Evolutionary conservation across 73 alveolate species (phyloP), one percentile per base, ranked within the genome.

Genomic region (Paramecium sexaurelia): DNA sequence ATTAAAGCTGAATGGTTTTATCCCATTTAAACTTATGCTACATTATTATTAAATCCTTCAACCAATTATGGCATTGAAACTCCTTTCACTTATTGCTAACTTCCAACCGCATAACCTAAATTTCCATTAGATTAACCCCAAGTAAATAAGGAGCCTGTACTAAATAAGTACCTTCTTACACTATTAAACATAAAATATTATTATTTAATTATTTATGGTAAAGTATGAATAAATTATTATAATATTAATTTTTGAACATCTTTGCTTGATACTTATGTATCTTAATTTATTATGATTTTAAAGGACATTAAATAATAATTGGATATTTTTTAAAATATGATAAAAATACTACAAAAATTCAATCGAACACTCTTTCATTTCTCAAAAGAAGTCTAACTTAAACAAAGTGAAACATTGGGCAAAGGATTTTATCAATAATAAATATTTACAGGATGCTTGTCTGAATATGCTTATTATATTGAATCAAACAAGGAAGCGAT

Each of bases 361-460:
- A 27, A 36, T 71, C 20, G 86, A 36, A 33, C 61, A 9, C 55
- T 35, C 57, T 71, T 29, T 35, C 43, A 27, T 17, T 78, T 78
- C 55, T 78, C 90, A 0, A 78, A 78, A 17, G 90, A 78, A 78
- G 47, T 78, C n/a, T 45, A 78, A 27, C 39, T 78, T 13, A 78
- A 78, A 17, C 32, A 37, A 33, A 41, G 75, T 45, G 90, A 78
- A 78, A 33, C 43, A 1, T 20, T 17, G 27, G 90, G 90, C 45
- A 88, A 88, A 22, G 94, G 87, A 20, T 88, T 88, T 40, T 88
- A 88, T 47, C 22, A 39, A 24, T 61, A 88, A n/a, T n/a, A 92
- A 84, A 43, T 92, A 9, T 85, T 92, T 88, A 92, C 95, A 26
- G 93, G 93, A 8, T 92, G 95, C 40, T 85, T 92, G 40, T 91